Evolutionary conservation across 2,329 filamentous ascomycete species (phyloP).

Genomic region (Fusarium hostae): DNA sequence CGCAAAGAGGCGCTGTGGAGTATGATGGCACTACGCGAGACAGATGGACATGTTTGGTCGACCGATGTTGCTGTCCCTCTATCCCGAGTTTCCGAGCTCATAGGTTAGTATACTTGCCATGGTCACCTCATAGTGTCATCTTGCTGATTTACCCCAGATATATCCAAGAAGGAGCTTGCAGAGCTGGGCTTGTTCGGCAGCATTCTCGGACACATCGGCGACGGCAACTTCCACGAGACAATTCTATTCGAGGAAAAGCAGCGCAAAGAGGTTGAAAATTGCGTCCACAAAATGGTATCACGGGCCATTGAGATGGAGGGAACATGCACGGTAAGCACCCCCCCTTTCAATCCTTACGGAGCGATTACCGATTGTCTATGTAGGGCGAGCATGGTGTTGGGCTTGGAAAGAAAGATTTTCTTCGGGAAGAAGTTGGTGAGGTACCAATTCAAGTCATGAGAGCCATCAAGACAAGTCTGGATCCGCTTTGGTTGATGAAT

Average conservation of each 20-base stretch:
- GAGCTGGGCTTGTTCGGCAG: conserved; percentile 86
- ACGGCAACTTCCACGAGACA: conserved; percentile 93
- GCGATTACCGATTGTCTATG: too few species aligned
- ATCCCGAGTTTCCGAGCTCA: conserved; percentile 76
- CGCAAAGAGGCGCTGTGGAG: conserved; percentile 85
- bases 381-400: conserved; percentile 84
- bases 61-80: conserved; percentile 88
- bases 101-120: conserved; percentile 34
- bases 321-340: conserved; percentile 71
- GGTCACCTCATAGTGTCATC: too few species aligned
- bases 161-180: conserved; percentile 89
- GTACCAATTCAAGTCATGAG: conserved; percentile 88
- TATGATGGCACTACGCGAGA: conserved; percentile 74
- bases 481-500: conserved; percentile 90
- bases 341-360: too few species aligned
- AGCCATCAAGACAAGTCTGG: conserved; percentile 80
- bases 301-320: conserved; percentile 94
- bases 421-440: conserved; percentile 80
- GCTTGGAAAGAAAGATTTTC: conserved; percentile 83
- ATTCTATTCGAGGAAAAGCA: conserved; percentile 89
- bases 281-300: conserved; percentile 89
- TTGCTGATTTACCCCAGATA: conserved; percentile 58
- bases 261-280: conserved; percentile 78
- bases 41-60: conserved; percentile 73
- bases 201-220: conserved; percentile 89